Evolutionary conservation across 2,329 filamentous ascomycete species (phyloP).

Genomic region (Fusarium pseudocircinatum): DNA sequence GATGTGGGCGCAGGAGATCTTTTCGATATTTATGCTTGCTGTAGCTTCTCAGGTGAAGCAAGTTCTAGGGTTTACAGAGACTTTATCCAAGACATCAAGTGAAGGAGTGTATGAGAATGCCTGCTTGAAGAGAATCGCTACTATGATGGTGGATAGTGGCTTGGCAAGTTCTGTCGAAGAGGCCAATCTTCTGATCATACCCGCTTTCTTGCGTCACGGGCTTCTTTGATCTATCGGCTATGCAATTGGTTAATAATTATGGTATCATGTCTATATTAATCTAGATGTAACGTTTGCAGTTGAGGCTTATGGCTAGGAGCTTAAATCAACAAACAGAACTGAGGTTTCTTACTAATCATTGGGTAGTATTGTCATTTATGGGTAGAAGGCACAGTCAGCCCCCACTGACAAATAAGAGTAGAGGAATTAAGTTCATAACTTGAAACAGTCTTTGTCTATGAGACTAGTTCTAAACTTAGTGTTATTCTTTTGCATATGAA

Average conservation of each 20-base stretch:
- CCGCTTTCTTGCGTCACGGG: background rate
- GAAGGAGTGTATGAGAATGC: background rate
- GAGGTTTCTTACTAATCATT: background rate
- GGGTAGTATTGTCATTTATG: conserved; percentile 1
- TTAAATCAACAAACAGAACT: no score
- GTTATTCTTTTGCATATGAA: rapidly evolving
- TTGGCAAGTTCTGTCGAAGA: background rate
- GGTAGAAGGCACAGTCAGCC: background rate
- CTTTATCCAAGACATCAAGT: background rate
- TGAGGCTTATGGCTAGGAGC: no score
- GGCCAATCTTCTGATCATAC: background rate
- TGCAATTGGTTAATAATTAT: no score
- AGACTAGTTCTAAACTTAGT: background rate
- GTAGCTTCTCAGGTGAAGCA: background rate
- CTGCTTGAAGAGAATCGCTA: background rate
- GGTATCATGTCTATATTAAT: no score
- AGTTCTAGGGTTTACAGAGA: background rate
- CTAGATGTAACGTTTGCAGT: no score
- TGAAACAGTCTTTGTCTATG: rapidly evolving
- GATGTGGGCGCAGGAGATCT: background rate
- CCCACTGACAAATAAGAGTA: background rate
- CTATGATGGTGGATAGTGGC: background rate
- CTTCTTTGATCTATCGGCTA: background rate
- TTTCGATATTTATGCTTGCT: background rate
- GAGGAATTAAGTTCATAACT: background rate